phyloP scores from a whole-genome alignment of 73 alveolate species.

The Breviolum minutum region DNA sequence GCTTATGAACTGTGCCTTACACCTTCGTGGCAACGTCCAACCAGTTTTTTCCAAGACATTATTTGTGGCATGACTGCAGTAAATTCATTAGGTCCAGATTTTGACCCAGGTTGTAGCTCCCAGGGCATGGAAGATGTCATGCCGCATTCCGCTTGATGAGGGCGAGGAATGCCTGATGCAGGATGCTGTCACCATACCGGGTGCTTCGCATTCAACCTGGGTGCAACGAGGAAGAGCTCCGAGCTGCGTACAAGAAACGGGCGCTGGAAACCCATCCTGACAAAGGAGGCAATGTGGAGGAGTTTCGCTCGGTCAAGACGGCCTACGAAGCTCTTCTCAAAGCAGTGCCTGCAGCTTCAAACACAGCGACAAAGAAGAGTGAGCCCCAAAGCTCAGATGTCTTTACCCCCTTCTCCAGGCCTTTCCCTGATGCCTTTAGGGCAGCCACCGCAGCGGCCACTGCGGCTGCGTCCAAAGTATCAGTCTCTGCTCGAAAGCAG shows the following conservation, averaged over 20 bases:
- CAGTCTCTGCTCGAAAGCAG: too few relatives aligned
- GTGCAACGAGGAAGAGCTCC: constrained; percentile 37
- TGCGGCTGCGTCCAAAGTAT: neutral
- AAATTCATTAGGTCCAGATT: too few relatives aligned
- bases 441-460: neutral
- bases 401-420: neutral
- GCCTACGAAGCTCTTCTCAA: constrained; percentile 54
- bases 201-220: constrained; percentile 28
- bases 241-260: constrained; percentile 27
- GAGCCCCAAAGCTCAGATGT: neutral
- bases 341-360: neutral
- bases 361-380: neutral
- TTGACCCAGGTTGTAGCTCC: too few relatives aligned
- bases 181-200: constrained; percentile 16
- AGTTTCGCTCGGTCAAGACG: constrained; percentile 35
- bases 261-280: constrained; percentile 59
- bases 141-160: neutral
- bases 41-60: too few relatives aligned
- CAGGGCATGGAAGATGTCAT: constrained; percentile 5
- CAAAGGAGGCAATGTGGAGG: constrained; percentile 54
- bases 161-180: neutral
- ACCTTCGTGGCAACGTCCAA: too few relatives aligned
- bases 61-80: too few relatives aligned
- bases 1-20: too few relatives aligned
- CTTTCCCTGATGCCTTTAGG: constrained; percentile 36